Evolutionary conservation across 331 rosid species (phyloP), one percentile per base, ranked within the genome.

Genomic region (Phaseolus coccineus): DNA sequence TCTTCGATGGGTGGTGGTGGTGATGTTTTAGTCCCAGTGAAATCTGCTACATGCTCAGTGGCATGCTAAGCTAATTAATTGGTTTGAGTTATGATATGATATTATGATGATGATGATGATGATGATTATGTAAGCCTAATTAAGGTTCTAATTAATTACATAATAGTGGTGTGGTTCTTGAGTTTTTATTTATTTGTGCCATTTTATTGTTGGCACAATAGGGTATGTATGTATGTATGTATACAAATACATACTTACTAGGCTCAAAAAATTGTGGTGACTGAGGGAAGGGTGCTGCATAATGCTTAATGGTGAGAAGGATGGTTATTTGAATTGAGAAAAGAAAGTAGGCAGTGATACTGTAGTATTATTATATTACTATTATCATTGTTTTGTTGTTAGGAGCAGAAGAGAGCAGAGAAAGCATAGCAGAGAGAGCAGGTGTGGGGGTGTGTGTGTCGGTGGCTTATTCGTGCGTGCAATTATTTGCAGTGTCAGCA

Each of bases 11-110:
- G 80, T 4, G 75, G 88, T 4, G 75, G 88, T 72, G 90, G 31
- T 55, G 42, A 86, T 71, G 80, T 88, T 47, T 35, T 91, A 77
- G 90, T 90, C 64, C 88, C 89, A 27, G 88, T 88, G 52, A 87
- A 90, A 83, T 83, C 96, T 77, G 79, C 94, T 59, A 70, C 94
- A 63, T 96, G 96, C 89, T 86, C 93, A 8, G 96, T 89, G 78
- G 97, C 97, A 68, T 93, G 97, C 94, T 93, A 87, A 31, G 68
- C 83, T 63, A 61, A 14, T 58, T 58, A 61, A 14, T 27, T 58
- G 39, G 9, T 58, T 13, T 59, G 51, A 46, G 51, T 46, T 10
- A 46, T 46, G 51, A 12, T 46, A 46, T 46, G 51, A 46, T 46
- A 11, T 46, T 11, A 12, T 46, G 51, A 10, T 44, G 48, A 44